These are phyloP conservation scores for Thermothielavioides terrestris DNA, from an alignment of 495 filamentous ascomycete species.

Conservation along the genomic window DNA sequence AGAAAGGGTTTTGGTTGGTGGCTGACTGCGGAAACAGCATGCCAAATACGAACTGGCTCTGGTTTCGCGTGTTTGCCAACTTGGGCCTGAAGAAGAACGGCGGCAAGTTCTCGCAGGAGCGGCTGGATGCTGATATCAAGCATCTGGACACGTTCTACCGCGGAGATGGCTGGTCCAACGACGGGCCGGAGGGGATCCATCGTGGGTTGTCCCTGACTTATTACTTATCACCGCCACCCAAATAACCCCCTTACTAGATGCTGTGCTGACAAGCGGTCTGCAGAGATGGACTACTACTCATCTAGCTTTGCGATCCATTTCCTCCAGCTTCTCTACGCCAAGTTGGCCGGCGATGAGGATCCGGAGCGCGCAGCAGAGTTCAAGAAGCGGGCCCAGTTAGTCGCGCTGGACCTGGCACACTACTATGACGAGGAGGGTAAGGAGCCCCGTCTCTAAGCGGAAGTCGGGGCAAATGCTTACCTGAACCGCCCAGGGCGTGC, in stretches of 20 bases:
- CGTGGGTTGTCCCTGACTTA: conserved; percentile 27
- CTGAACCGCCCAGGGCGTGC: conserved; percentile 36
- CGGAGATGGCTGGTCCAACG: conserved; percentile 71
- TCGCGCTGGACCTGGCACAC: conserved; percentile 61
- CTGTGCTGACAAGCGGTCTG: background rate
- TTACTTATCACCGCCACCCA: too few species aligned
- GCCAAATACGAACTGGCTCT: conserved; percentile 58
- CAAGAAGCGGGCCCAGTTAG: conserved; percentile 53
- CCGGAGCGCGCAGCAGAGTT: conserved; percentile 60
- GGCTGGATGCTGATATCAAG: conserved; percentile 63
- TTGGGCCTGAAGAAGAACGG: conserved; percentile 64
- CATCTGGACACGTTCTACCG: conserved; percentile 74
- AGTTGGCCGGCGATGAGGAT: conserved; percentile 60
- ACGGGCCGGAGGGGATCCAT: conserved; percentile 65
- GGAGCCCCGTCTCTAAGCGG: background rate
- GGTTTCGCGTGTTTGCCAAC: conserved; percentile 79
- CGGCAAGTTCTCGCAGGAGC: conserved; percentile 53
- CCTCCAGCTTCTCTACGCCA: conserved; percentile 67
- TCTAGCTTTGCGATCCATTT: conserved; percentile 75
- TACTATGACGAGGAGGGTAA: conserved; percentile 61
- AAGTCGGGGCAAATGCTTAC: background rate
- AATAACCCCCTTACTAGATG: background rate
- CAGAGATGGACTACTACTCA: conserved; percentile 75
- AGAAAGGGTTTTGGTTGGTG: conserved; percentile 2
- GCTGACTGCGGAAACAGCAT: conserved; percentile 31